Base-by-base conservation (phyloP, 2,329 filamentous ascomycete species). In the Colletotrichum plurivorum region DNA sequence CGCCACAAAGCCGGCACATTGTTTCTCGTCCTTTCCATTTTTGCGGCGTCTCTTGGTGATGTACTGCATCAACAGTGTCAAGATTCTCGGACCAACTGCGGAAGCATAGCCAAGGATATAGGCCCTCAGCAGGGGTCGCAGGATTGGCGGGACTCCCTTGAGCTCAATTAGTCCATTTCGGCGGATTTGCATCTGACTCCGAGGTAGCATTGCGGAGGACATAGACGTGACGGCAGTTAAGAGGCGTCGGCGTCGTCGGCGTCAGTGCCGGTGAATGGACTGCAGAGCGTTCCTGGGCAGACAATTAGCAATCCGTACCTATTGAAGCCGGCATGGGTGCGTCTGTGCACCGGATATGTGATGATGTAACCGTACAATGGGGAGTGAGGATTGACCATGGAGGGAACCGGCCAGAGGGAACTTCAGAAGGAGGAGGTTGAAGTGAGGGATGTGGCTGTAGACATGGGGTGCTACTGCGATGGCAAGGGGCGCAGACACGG, bases 81-180 rank as follows among this genome's bases (percentile, higher is more conserved):
- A 74, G 22, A 91, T 77, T 69, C 88, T 83, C 13, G 89, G 89
- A 31, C 82, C 84, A 8, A 90, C 87, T 41, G 85, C 83, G 59
- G 88, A 90, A 18, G 84, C 85, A 79, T 90, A 91, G 36, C 89
- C 89, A 41, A 91, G 74, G 15, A 89, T 75, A 76, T 89, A 92
- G 54, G 89, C 89, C 67, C 88, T 85, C 62, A 89, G 74, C 25
- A 89, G 77, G 16, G 89, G 89, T 60, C 86, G 84, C 39, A 91
- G 78, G 48, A 83, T 70, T 13, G 85, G 81, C 36, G 88, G 87
- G 52, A 90, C 76, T 70, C 72, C 72, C 46, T 75, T 71, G 71
- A 72, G 62, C 49, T 63, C 69, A 20, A 72, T 52, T 27, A 71
- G 43, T 39, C 64, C 65, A 60, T 60, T 64, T 48, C 59, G 64